Base-by-base conservation (phyloP, 257 asterid species). In the Nicotiana benthamiana region DNA sequence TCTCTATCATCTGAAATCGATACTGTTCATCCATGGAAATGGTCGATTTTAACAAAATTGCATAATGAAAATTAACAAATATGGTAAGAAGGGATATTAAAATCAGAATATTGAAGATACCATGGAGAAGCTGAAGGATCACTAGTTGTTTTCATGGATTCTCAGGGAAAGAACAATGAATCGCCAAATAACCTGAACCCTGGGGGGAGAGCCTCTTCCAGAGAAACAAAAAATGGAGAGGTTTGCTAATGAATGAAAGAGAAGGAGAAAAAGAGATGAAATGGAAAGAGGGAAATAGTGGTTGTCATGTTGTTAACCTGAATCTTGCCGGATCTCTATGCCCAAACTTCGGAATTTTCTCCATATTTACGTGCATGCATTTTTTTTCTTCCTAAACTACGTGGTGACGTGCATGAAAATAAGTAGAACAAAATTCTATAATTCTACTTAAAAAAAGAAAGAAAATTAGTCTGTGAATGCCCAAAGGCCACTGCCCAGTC, bases 271-370 rank as follows among this genome's bases (percentile, higher is more conserved):
- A 46, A 15, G 51, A 17, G 82, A 43, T 40, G 27, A 79, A 28
- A 40, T 12, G 77, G 56, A 12, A 70, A 52, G 53, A 53, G 63
- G 75, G 75, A 79, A 43, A 36, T 79, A 79, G 82, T 60, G 75
- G 82, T 79, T 79, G 62, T 40, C 82, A 62, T 60, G 62, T 43
- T 72, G 78, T 72, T 34, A 6, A 48, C 78, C 78, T 6, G 40
- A 72, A 13, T 72, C 78, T 48, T 70, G 30, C 65, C 65, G 30
- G 30, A 59, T 59, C 65, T 72, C 15, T 48, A 46, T 72, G 22
- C 56, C 40, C 61, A 24, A 72, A 72, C 24, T 13, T 72, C 78
- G 78, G 78, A 72, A 20, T 46, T 46, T 46, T 22, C 40, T 72
- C 13, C 59, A 72, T 46, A 46, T 46, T 72, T 72, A 48, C 78